Conservation (phyloP, 2,329 filamentous ascomycete species). For the Colletotrichum zoysiae region DNA sequence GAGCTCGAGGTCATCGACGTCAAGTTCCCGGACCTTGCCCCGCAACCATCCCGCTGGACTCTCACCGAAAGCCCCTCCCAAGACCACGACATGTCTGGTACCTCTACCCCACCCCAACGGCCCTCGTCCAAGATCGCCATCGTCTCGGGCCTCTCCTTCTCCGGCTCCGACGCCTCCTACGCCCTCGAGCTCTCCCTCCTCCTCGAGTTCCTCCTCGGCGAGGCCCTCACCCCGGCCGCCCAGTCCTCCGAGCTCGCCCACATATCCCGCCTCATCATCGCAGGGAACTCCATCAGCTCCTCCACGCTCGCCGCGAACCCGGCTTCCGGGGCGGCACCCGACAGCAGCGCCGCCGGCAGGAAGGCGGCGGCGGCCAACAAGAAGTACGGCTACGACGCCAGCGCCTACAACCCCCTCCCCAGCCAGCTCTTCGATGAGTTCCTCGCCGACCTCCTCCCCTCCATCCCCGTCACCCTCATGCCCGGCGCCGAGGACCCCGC, state of each 20-base stretch:
- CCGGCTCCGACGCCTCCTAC: slow-evolving; percentile 78
- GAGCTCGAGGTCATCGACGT: slow-evolving; percentile 94
- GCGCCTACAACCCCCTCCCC: slow-evolving; percentile 87
- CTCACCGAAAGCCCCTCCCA: slow-evolving; percentile 65
- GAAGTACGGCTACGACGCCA: slow-evolving; percentile 95
- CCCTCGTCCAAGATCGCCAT: slow-evolving; percentile 76
- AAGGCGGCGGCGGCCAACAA: slow-evolving; percentile 63
- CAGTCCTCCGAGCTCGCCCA: slow-evolving; percentile 70
- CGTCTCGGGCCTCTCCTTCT: slow-evolving; percentile 89
- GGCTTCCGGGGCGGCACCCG: slow-evolving; percentile 58
- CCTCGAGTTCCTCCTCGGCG: slow-evolving; percentile 88
- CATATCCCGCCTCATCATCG: slow-evolving; percentile 90
- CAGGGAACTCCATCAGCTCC: slow-evolving; percentile 86
- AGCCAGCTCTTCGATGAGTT: slow-evolving; percentile 88
- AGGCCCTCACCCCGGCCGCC: slow-evolving; percentile 72
- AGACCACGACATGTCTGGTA: slow-evolving; percentile 70
- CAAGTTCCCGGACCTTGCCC: slow-evolving; percentile 86
- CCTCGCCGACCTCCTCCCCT: slow-evolving; percentile 83
- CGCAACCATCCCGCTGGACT: slow-evolving; percentile 85
- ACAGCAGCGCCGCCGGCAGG: slow-evolving; percentile 60
- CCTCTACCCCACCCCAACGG: slow-evolving; percentile 43
- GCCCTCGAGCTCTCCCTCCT: slow-evolving; percentile 82
- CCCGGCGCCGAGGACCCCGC: slow-evolving; percentile 89
- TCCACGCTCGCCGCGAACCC: slow-evolving; percentile 62
- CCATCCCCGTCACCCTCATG: slow-evolving; percentile 88